A percentile compares a stretch with the other conserved stretches of the same genome.
Conservation (phyloP, 2,329 filamentous ascomycete genomes). For the Pseudogymnoascus sp. region DNA sequence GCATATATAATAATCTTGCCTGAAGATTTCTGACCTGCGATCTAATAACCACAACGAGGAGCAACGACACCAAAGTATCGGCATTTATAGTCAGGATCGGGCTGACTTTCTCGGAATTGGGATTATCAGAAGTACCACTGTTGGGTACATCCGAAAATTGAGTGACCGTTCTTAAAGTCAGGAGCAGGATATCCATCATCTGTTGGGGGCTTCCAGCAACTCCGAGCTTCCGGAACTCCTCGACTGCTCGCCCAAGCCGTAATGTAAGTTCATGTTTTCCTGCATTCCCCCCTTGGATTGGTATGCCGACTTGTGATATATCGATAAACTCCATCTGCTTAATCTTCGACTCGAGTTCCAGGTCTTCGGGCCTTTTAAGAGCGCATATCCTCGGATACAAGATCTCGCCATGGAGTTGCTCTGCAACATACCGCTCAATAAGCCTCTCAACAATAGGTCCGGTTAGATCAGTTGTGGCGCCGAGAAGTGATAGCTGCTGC, state of each 20-base stretch:
- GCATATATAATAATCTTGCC: constrained; percentile 86
- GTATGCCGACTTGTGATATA: constrained; percentile 87
- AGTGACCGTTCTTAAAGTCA: constrained; percentile 69
- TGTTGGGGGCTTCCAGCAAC: constrained; percentile 41
- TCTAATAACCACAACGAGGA: constrained; percentile 87
- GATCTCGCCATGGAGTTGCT: constrained; percentile 79
- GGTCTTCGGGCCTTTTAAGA: constrained; percentile 72
- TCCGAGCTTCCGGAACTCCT: constrained; percentile 87
- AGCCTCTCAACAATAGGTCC: constrained; percentile 86
- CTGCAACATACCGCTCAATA: constrained; percentile 89
- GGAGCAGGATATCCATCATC: constrained; percentile 32
- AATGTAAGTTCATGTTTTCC: constrained; percentile 76
- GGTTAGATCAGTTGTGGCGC: constrained; percentile 87
- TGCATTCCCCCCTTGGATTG: constrained; percentile 67
- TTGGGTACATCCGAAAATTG: constrained; percentile 49
- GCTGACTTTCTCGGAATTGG: constrained; percentile 32
- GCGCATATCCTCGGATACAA: constrained; percentile 77
- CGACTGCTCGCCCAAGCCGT: constrained; percentile 70
- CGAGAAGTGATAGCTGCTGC: constrained; percentile 83
- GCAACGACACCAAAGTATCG: constrained; percentile 83
- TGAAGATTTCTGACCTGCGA: constrained; percentile 83
- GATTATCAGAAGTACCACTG: constrained; percentile 20
- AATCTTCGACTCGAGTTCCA: constrained; percentile 82
- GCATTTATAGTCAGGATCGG: constrained; percentile 61
- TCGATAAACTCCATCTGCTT: constrained; percentile 90